Conservation (phyloP, 192 early-diverging fungal genomes). For the Coemansia sp. region DNA sequence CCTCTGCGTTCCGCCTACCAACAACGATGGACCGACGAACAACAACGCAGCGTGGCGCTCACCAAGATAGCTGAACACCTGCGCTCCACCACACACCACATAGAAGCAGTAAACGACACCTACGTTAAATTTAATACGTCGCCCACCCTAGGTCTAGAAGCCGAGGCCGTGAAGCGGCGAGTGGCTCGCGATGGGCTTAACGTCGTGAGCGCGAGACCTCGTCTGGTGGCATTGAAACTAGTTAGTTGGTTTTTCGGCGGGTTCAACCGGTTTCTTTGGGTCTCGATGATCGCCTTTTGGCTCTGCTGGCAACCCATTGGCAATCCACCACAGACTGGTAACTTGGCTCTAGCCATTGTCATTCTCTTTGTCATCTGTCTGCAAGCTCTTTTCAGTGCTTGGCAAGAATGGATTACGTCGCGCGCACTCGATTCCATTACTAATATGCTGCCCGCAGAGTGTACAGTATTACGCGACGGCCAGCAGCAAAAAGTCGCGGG, state of each 20-base stretch:
- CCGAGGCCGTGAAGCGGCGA: constrained; percentile 19
- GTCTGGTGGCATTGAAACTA: constrained; percentile 9
- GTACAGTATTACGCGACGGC: constrained; percentile 74
- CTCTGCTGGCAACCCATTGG: constrained; percentile 69
- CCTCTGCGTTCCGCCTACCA: constrained; percentile 40
- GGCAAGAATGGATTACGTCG: constrained; percentile 70
- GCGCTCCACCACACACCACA: constrained; percentile 24
- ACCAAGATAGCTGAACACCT: constrained; percentile 30
- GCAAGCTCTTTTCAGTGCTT: constrained; percentile 70
- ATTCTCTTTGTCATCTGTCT: constrained; percentile 67
- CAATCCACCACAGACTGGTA: constrained; percentile 59
- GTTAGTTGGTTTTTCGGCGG: constrained; percentile 64
- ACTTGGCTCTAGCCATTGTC: constrained; percentile 64
- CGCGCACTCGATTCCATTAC: constrained; percentile 74
- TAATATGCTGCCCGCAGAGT: constrained; percentile 67
- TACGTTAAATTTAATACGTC: constrained; percentile 25
- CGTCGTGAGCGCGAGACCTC: constrained; percentile 12
- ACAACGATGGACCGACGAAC: constrained; percentile 35
- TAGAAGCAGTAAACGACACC: constrained; percentile 20
- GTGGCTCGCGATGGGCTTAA: constrained; percentile 19
- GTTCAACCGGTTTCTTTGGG: constrained; percentile 72
- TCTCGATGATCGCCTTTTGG: constrained; percentile 65
- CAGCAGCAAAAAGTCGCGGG: constrained; percentile 49
- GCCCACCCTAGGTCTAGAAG: constrained; percentile 24
- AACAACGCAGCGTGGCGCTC: constrained; percentile 23